These are phyloP conservation scores for Boletus sp. DNA, from an alignment of 768 basidiomycete species.

Conservation along the genomic window DNA sequence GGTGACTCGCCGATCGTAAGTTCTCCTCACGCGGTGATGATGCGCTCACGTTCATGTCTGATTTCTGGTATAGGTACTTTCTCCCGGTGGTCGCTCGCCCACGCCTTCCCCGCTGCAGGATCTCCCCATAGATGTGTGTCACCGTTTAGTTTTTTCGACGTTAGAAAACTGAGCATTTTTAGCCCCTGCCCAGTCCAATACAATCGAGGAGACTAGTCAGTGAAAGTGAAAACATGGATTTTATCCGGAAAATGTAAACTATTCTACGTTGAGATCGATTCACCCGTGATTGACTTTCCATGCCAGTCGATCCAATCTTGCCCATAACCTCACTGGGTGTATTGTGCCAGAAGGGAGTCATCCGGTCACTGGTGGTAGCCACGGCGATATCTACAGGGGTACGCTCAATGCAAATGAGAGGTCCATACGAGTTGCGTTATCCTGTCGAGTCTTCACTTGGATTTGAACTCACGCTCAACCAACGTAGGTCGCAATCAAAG, in stretches of 20 bases:
- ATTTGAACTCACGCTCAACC: not conserved
- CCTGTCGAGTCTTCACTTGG: not conserved
- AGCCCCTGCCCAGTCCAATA: slow-evolving; percentile 6
- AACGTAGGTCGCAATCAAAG: slow-evolving; percentile 24
- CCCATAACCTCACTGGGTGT: slow-evolving; percentile 13
- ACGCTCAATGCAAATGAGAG: slow-evolving; percentile 10
- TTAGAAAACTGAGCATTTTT: not conserved
- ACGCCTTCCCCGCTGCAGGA: not conserved
- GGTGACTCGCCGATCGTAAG: not conserved
- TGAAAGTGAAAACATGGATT: slow-evolving; percentile 1
- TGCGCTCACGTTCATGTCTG: not conserved
- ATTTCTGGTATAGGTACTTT: not conserved
- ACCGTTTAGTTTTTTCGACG: not conserved
- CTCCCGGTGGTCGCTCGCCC: not conserved
- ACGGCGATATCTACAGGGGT: slow-evolving; percentile 21
- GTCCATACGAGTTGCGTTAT: slow-evolving; percentile 9
- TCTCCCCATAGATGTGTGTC: not conserved
- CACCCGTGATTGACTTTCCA: not conserved
- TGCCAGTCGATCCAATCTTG: slow-evolving; percentile 9
- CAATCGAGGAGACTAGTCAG: not conserved
- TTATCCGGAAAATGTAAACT: slow-evolving; percentile 14
- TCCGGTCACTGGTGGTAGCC: slow-evolving; percentile 20
- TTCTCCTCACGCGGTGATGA: not conserved
- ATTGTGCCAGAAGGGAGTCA: slow-evolving; percentile 6
- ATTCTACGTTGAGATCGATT: not conserved